Evolutionary conservation across 371 early-diverging fungal species (phyloP), one percentile per base, ranked within the genome.

Genomic region (Gilbertella persicaria): DNA sequence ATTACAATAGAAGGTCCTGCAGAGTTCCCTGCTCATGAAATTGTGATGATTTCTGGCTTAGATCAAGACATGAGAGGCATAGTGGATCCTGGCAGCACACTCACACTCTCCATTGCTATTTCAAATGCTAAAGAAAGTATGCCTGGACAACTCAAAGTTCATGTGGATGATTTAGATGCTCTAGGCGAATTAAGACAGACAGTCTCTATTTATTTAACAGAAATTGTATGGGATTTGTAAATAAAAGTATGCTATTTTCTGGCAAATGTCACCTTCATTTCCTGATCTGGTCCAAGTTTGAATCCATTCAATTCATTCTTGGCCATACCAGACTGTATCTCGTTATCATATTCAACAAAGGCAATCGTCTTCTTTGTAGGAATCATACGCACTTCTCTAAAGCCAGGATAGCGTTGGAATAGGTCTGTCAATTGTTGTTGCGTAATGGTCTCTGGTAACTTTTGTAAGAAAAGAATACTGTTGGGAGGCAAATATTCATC

Each of bases 321-420:
- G 28, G 96, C 96, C 24, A 83, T 80, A 8, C 81, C 79, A 1
- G 96, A 93, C 47, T 92, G 85, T 4, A 75, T 73, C 29, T 88
- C 89, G 24, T 77, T 88, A 45, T 90, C 90, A 66, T 93, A 98
- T 67, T 98, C 98, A 21, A 96, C 95, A 81, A 97, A 98, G 0
- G 95, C 97, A 68, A 96, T 89, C 6, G 85, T 89, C 49, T 79
- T 71, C 60, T 88, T 89, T 40, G 89, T 90, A 10, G 96, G 92
- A 14, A 96, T 86, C 63, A 86, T 78, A 62, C 98, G 91, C 14
- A 95, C 89, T 67, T 95, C 96, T 60, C 79, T 88, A 80, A 94
- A 96, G 5, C 98, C 98, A 35, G 85, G 77, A 66, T 88, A 88
- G 40, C 72, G 46, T 60, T 84, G 80, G 69, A 92, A 92, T 26